These are phyloP conservation scores for Zymoseptoria tritici DNA, from an alignment of 2,329 filamentous ascomycete species.

Conservation along the genomic window DNA sequence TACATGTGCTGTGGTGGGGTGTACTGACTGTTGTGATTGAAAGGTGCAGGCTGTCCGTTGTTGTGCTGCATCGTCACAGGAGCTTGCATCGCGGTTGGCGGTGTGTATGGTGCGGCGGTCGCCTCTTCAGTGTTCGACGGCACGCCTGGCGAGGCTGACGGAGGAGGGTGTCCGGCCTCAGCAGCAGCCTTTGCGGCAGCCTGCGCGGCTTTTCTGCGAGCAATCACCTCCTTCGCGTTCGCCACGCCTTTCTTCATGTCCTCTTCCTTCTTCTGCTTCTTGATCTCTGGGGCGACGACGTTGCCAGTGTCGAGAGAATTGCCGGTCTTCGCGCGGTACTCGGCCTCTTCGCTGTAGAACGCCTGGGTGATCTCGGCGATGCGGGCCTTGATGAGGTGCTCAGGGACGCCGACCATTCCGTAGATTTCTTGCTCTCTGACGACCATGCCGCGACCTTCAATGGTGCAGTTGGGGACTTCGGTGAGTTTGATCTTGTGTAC, in stretches of 20 bases:
- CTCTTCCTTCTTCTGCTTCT: constrained; percentile 5
- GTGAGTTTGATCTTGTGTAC: constrained; percentile 91
- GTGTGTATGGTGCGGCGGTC: neutral
- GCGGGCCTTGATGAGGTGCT: constrained; percentile 74
- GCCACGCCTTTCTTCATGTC: constrained; percentile 1
- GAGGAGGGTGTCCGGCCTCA: neutral
- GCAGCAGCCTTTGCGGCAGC: constrained; percentile 3
- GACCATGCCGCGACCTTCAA: constrained; percentile 52
- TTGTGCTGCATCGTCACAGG: neutral
- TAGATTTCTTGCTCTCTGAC: constrained; percentile 93
- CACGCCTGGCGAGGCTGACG: neutral
- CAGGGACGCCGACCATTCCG: constrained; percentile 93
- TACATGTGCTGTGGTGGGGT: neutral
- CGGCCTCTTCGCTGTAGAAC: constrained; percentile 78
- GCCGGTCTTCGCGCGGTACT: constrained; percentile 72
- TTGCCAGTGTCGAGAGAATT: constrained; percentile 55
- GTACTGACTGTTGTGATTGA: neutral
- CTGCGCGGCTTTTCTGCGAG: constrained; percentile 25
- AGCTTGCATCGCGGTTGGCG: neutral
- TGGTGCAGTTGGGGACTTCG: constrained; percentile 67
- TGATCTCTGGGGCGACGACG: neutral
- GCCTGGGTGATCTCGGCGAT: constrained; percentile 77
- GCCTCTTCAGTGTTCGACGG: neutral
- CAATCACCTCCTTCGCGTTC: neutral
- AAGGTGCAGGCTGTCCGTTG: neutral